Percentiles rank a stretch among this genome's conserved stretches.
Conservation (phyloP, 2,329 filamentous ascomycete species). For the Microsporum ferrugineum region DNA sequence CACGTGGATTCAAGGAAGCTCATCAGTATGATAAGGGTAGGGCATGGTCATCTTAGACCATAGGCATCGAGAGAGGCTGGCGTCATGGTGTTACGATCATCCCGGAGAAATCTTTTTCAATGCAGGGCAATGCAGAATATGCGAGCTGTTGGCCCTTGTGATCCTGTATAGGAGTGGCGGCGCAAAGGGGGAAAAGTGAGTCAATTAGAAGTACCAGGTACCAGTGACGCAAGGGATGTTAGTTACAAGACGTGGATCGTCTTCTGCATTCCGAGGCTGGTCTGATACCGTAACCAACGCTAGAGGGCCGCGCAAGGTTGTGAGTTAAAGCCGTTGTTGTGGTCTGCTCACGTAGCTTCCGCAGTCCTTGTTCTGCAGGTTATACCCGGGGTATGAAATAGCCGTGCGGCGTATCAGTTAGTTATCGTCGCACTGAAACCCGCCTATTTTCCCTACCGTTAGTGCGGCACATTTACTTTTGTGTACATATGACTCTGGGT, state of each 20-base stretch:
- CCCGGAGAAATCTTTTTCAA: not conserved
- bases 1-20: not conserved
- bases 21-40: not conserved
- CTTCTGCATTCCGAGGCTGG: not conserved
- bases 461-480: not conserved
- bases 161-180: not conserved
- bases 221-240: not conserved
- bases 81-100: not conserved
- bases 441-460: not conserved
- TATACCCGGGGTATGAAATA: not conserved
- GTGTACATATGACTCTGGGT: not conserved
- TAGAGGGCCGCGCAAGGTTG: not conserved
- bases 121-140: not conserved
- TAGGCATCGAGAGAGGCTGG: not conserved
- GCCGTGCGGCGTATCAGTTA: slow-evolving; percentile 1
- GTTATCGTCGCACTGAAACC: not conserved
- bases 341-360: not conserved
- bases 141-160: not conserved
- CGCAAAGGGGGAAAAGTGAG: not conserved
- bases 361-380: not conserved
- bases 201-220: not conserved
- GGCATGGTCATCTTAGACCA: not conserved
- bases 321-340: not conserved
- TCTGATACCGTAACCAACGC: not conserved
- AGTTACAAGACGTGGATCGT: not conserved